phyloP scores from a whole-genome alignment of 257 asterid genomes.

The Fraxinus quadrangulata region DNA sequence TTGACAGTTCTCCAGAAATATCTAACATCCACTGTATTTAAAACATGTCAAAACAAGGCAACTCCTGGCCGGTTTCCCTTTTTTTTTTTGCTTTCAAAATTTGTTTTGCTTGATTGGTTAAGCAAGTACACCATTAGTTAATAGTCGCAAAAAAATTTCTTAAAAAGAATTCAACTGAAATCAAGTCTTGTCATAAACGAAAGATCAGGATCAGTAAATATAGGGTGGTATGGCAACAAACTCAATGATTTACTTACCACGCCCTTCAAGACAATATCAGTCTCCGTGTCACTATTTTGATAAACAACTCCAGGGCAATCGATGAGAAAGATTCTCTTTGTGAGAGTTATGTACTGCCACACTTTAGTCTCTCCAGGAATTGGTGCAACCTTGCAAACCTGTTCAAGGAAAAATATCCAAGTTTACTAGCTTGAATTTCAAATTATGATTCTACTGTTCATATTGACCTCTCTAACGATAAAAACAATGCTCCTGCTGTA shows the following conservation, averaged over 20 bases:
- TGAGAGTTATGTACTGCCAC: slow-evolving; percentile 94
- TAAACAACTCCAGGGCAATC: slow-evolving; percentile 99
- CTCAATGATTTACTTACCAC: slow-evolving; percentile 62
- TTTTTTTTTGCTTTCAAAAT: background rate
- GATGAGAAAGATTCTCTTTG: slow-evolving; percentile 84
- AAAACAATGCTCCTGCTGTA: background rate
- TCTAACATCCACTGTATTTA: background rate
- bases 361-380: slow-evolving; percentile 98
- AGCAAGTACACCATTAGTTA: background rate
- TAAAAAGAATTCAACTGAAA: background rate
- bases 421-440: background rate
- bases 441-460: background rate
- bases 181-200: slow-evolving; percentile 7
- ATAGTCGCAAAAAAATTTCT: background rate
- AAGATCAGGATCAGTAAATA: slow-evolving; percentile 4
- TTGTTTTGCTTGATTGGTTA: background rate
- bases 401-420: slow-evolving; percentile 2
- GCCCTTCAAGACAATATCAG: slow-evolving; percentile 95
- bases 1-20: background rate
- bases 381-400: slow-evolving; percentile 98
- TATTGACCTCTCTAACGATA: background rate
- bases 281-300: slow-evolving; percentile 76
- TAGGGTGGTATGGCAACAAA: background rate
- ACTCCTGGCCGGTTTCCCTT: background rate
- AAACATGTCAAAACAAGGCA: background rate